These are phyloP conservation scores for Fusarium sp. DNA, from an alignment of 2,329 filamentous ascomycete genomes.

Conservation along the genomic window DNA sequence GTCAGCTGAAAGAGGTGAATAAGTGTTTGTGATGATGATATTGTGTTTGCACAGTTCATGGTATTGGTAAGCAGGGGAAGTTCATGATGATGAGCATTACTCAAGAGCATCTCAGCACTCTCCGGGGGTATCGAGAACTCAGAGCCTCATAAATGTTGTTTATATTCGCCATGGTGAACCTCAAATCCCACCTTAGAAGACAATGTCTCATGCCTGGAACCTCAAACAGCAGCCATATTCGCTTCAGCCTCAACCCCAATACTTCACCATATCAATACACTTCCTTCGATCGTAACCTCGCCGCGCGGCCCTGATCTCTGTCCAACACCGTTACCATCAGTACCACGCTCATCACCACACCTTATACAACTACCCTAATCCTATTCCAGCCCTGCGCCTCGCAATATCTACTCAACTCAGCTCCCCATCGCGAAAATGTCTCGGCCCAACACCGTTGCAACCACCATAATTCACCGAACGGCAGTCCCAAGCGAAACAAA, in stretches of 20 bases:
- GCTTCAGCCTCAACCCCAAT: not conserved
- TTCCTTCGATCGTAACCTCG: not conserved
- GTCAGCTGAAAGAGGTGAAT: not conserved
- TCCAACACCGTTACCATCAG: not conserved
- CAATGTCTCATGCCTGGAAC: fast-evolving
- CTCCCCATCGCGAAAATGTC: constrained; percentile 25
- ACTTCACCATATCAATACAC: not conserved
- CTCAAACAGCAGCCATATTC: not conserved
- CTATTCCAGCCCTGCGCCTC: not conserved
- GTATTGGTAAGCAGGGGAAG: not conserved
- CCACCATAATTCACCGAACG: constrained; percentile 6
- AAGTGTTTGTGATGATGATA: not conserved
- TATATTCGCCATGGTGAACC: fast-evolving
- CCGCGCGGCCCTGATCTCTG: constrained; percentile 19
- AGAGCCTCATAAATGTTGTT: not conserved
- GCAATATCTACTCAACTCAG: not conserved
- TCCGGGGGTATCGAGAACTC: not conserved
- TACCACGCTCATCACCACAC: not conserved
- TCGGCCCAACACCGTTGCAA: constrained; percentile 2
- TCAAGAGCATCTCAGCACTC: not conserved
- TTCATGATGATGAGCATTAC: not conserved
- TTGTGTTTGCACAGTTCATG: too few relatives aligned
- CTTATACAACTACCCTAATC: not conserved
- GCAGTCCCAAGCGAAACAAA: constrained; percentile 6
- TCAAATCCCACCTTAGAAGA: fast-evolving